These are phyloP conservation scores for Metschnikowia anglica DNA, from an alignment of 805 yeast species.

Conservation along the genomic window DNA sequence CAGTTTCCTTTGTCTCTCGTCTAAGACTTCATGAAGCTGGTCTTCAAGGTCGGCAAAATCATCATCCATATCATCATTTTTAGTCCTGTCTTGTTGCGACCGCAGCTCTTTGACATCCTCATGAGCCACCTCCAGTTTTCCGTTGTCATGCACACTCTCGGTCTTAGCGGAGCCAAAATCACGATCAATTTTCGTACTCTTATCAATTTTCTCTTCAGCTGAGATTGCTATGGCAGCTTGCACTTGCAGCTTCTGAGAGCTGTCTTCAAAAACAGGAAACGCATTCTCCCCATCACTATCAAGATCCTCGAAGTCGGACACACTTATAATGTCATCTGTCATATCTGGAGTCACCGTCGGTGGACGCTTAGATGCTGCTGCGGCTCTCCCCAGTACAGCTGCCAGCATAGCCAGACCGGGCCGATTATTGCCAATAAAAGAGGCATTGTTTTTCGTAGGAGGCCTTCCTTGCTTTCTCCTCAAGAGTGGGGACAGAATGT, in stretches of 20 bases:
- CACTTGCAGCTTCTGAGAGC: background rate
- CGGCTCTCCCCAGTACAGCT: background rate
- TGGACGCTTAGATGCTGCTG: constrained; percentile 21
- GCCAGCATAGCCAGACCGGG: background rate
- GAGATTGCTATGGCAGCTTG: background rate
- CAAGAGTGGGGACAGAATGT: constrained; percentile 10
- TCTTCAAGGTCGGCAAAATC: constrained; percentile 45
- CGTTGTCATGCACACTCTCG: no score
- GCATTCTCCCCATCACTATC: constrained; percentile 18
- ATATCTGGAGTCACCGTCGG: constrained; percentile 15
- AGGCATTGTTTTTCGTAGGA: background rate
- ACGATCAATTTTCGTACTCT: background rate
- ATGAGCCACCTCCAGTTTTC: background rate
- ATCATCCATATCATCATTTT: constrained; percentile 32
- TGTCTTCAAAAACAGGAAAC: constrained; percentile 4
- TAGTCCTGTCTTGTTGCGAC: constrained; percentile 6
- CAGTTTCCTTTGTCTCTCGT: constrained; percentile 19
- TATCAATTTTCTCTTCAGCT: background rate
- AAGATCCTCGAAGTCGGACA: constrained; percentile 40
- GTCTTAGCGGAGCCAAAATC: background rate
- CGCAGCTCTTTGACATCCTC: background rate
- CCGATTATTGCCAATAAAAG: background rate
- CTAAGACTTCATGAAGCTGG: constrained; percentile 42
- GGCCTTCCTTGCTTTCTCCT: constrained; percentile 2
- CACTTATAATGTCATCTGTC: constrained; percentile 28